Evolutionary conservation across 228 moss, liverwort and hornwort species (phyloP), one percentile per base, ranked within the genome.

Genomic region (Sphagnum fallax): DNA sequence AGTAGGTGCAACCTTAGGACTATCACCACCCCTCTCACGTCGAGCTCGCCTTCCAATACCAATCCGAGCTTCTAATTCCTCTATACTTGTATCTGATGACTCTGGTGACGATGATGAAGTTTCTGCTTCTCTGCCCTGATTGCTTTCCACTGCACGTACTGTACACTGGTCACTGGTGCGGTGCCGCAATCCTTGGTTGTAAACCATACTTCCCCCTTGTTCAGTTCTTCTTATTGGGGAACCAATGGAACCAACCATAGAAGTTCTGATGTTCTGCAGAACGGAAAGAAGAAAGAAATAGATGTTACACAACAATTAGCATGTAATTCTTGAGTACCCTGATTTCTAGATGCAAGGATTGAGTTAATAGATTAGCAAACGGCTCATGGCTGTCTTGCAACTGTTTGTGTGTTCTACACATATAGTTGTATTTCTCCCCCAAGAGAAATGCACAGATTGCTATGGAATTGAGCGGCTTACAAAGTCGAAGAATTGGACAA

Each of bases 1-100:
- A 6, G 79, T 64, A 48, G 73, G 62, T 47, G 79, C 65, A 51
- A 75, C 48, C 69, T 81, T 64, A 47, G 72, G 62, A 0, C 74
- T 51, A 6, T 72, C 66, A 63, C 57, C 76, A 12, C 50, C 60
- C 51, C 75, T 82, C 48, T 68, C 65, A 66, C 80, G 81, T 11
- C 92, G 87, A 53, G 81, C 78, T 62, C 92, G 88, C 72, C 95
- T 85, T 50, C 89, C 84, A 66, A 96, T 66, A 16, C 95, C 95
- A 32, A 92, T 70, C 10, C 92, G 86, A 7, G 89, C 87, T 80
- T 92, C 95, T 1, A 95, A 71, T 6, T 87, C 84, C 65, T 88
- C 89, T 62, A 96, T 72, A 47, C 92, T 84, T 14, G 65, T 82
- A 4, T 69, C 83, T 49, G 74, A 48, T 5, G 8, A 12, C 55